Conservation (phyloP, 129 eudicot species). For the Pseudognaphalium luteoalbum region DNA sequence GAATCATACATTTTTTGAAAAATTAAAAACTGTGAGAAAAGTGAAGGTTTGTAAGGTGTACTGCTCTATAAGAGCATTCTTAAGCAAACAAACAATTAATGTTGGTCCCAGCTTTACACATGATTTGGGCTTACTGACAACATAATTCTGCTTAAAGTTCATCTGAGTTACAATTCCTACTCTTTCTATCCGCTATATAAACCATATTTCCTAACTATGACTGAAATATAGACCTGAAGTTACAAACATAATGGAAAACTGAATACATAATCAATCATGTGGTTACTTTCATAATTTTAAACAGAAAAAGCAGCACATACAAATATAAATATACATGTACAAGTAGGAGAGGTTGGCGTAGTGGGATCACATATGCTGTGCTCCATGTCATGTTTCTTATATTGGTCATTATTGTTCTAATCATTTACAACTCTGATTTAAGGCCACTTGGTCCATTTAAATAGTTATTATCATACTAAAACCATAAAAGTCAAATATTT, state of each 20-base stretch:
- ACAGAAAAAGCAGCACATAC: background rate
- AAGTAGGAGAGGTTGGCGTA: background rate
- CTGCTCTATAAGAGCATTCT: background rate
- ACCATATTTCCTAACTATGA: background rate
- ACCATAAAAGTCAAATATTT: background rate
- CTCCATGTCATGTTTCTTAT: background rate
- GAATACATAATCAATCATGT: background rate
- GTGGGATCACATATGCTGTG: slow-evolving; percentile 16
- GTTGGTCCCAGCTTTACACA: background rate
- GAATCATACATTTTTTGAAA: background rate
- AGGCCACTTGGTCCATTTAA: slow-evolving; percentile 18
- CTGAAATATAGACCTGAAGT: background rate
- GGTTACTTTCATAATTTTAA: background rate
- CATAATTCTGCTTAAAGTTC: background rate
- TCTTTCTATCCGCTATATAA: background rate
- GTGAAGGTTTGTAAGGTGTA: background rate
- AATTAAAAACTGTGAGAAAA: background rate
- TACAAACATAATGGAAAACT: background rate
- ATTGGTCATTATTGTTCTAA: slow-evolving; percentile 4
- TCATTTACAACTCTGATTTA: slow-evolving; percentile 1
- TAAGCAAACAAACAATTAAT: background rate
- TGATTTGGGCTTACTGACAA: background rate
- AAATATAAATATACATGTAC: background rate
- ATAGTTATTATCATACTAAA: background rate
- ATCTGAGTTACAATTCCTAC: background rate